Evolutionary conservation across 108 stramenopile species (phyloP).

Genomic region (Parietichytrium sp.): DNA sequence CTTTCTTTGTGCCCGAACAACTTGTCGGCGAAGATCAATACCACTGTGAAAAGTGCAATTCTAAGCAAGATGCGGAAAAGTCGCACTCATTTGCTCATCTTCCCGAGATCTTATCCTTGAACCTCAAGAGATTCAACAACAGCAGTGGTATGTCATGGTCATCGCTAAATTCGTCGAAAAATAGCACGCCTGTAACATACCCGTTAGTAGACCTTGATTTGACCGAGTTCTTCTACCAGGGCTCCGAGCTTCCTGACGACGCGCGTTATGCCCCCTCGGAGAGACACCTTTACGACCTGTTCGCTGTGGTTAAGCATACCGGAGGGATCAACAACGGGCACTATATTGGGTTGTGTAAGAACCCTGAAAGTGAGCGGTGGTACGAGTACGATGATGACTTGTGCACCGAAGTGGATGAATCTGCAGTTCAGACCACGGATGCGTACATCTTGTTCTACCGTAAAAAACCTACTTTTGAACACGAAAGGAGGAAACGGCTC

Average conservation of each 20-base stretch:
- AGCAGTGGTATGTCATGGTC: neutral
- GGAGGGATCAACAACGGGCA: slow-evolving; percentile 32
- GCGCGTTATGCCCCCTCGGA: neutral
- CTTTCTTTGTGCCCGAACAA: slow-evolving; percentile 89
- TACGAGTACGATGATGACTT: slow-evolving; percentile 36
- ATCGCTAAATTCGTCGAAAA: slow-evolving; percentile 8
- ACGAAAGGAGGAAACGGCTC: neutral
- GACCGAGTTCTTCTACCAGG: neutral
- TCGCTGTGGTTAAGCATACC: neutral
- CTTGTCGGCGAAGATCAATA: slow-evolving; percentile 90
- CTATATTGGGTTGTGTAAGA: neutral
- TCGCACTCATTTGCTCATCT: slow-evolving; percentile 82
- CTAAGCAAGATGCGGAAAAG: slow-evolving; percentile 88
- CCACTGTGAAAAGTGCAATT: slow-evolving; percentile 92
- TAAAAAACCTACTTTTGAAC: no score
- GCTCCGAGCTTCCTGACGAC: neutral
- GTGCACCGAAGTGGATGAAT: neutral
- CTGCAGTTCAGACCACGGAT: neutral
- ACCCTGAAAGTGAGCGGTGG: neutral
- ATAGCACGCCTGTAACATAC: neutral
- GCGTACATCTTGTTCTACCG: slow-evolving; percentile 5
- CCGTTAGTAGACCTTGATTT: neutral
- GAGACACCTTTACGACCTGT: neutral
- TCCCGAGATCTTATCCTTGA: slow-evolving; percentile 89
- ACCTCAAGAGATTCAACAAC: slow-evolving; percentile 85